A percentile compares a stretch with the other conserved stretches of the same genome.
phyloP scores from a whole-genome alignment of 805 yeast genomes.

The Hemisphaericaspora nanyangensis region DNA sequence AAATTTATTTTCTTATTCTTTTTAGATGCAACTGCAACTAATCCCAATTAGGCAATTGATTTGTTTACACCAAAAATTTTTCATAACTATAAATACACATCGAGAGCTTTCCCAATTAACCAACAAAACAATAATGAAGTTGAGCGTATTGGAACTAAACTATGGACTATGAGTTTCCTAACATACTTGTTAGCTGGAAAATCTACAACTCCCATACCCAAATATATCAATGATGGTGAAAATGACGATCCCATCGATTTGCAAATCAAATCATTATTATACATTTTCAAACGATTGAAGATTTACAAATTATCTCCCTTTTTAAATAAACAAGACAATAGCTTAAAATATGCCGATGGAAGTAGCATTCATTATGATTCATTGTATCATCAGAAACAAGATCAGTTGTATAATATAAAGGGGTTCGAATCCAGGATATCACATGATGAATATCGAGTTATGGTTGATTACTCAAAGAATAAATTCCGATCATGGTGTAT shows the following conservation, averaged over 20 bases:
- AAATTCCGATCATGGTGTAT: conserved; percentile 61
- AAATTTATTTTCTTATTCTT: no score
- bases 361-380: not conserved
- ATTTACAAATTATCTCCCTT: conserved; percentile 44
- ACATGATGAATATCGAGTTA: conserved; percentile 60
- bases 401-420: conserved; percentile 48
- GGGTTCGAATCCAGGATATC: conserved; percentile 40
- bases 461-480: conserved; percentile 65
- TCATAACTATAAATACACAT: no score
- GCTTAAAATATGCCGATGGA: conserved; percentile 15
- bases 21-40: no score
- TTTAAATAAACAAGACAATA: conserved; percentile 15
- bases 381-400: conserved; percentile 37
- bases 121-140: no score
- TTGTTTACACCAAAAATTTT: no score
- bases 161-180: not conserved
- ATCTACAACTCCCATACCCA: conserved; percentile 6
- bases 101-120: no score
- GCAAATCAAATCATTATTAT: conserved; percentile 56
- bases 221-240: conserved; percentile 3
- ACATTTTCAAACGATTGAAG: conserved; percentile 51
- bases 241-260: conserved; percentile 52
- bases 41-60: no score
- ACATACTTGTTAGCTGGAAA: not conserved
- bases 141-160: no score